These are phyloP conservation scores for Kuraishia molischiana DNA, from an alignment of 805 yeast genomes.

Conservation along the genomic window DNA sequence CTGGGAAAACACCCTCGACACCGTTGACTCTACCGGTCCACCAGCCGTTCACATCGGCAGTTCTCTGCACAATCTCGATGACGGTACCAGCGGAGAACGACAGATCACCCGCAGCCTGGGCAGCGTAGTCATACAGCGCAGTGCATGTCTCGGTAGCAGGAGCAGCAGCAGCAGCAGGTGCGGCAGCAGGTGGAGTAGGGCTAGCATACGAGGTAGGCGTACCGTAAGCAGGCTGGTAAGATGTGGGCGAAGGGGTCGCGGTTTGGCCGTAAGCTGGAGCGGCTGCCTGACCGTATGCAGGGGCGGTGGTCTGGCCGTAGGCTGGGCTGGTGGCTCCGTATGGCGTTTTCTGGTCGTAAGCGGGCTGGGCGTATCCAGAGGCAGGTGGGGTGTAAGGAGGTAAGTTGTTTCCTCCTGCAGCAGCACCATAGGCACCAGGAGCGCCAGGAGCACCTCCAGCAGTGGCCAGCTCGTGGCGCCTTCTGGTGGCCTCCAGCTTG, in stretches of 20 bases:
- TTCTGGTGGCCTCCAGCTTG: slow-evolving; percentile 75
- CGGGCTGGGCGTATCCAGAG: slow-evolving; percentile 21
- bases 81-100: slow-evolving; percentile 81
- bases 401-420: slow-evolving; percentile 9
- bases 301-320: slow-evolving; percentile 9
- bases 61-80: slow-evolving; percentile 74
- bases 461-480: slow-evolving; percentile 46
- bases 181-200: slow-evolving; percentile 11
- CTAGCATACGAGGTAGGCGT: slow-evolving; percentile 2
- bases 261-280: slow-evolving; percentile 14
- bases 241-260: slow-evolving; percentile 14
- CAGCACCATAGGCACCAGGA: slow-evolving; percentile 19
- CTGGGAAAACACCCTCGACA: slow-evolving; percentile 88
- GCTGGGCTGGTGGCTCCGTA: slow-evolving; percentile 16
- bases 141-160: slow-evolving; percentile 57
- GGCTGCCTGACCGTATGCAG: slow-evolving; percentile 13
- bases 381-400: slow-evolving; percentile 25
- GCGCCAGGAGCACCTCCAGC: slow-evolving; percentile 22
- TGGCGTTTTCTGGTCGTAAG: slow-evolving; percentile 2
- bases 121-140: slow-evolving; percentile 84
- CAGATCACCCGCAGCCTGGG: slow-evolving; percentile 91
- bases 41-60: slow-evolving; percentile 89
- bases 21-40: slow-evolving; percentile 92
- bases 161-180: slow-evolving; percentile 20
- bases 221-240: slow-evolving; percentile 12